phyloP scores from a whole-genome alignment of 441 rosid species.

The Adansonia rubrostipa region DNA sequence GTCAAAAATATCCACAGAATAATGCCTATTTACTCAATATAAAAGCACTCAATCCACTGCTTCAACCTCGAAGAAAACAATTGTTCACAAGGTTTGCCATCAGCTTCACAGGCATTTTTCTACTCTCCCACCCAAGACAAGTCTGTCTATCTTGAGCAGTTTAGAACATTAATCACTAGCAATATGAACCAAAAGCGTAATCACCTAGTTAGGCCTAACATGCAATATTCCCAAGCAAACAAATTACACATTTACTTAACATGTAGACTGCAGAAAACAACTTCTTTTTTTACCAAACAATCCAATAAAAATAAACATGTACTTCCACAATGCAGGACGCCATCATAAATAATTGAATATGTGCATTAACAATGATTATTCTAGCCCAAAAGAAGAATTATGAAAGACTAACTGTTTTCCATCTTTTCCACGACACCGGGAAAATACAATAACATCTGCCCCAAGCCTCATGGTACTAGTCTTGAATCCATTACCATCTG shows the following conservation, averaged over 20 bases:
- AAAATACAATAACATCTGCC: slow-evolving; percentile 95
- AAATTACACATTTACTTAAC: neutral
- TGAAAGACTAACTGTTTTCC: slow-evolving; percentile 57
- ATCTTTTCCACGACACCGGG: slow-evolving; percentile 67
- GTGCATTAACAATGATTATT: slow-evolving; percentile 8
- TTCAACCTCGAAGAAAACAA: neutral
- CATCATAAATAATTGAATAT: neutral
- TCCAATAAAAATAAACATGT: neutral
- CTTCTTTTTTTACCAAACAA: neutral
- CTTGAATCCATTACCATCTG: slow-evolving; percentile 99
- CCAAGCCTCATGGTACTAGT: slow-evolving; percentile 99
- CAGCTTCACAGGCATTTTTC: neutral
- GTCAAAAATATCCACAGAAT: neutral
- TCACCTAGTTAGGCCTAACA: neutral
- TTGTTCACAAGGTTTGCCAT: neutral
- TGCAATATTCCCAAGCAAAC: neutral
- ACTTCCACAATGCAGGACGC: neutral
- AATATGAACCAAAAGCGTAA: neutral
- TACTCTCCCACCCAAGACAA: neutral
- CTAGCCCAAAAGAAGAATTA: neutral
- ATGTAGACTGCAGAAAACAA: neutral
- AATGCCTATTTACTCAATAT: neutral
- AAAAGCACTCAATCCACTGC: neutral
- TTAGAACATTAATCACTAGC: too few species aligned
- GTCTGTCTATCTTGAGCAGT: too few species aligned